Base-by-base conservation (phyloP, 2,329 filamentous ascomycete species). In the Rutstroemia sp. region DNA sequence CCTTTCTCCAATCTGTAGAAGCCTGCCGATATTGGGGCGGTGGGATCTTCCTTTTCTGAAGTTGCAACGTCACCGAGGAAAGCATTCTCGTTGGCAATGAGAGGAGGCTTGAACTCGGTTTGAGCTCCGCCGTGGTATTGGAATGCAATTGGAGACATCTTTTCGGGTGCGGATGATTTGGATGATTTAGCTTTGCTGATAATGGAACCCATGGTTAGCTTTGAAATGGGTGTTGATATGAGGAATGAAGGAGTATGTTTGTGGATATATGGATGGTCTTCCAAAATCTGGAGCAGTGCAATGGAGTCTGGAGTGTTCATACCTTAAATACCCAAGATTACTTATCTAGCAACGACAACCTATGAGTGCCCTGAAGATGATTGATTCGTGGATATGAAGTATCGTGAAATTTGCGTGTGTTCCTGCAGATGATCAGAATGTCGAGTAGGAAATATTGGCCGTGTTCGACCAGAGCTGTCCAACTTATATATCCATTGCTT, bases 1-100 rank as follows among this genome's bases (percentile, higher is more conserved):
- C 82, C 82, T 60, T 82, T 81, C 63, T 84, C 81, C 6, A 84
- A 73, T 9, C 81, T 74, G 70, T 84, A 86, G 69, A 86, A 80
- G 27, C 82, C 82, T 8, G 73, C 73, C 1, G 76, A 77, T 61
- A 85, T 79, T 49, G 82, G 81, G 55, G 76, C 76, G 12, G 76
- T 74, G 37, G 77, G 66, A 65, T 81, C 75, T 39, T 59, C 74
- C 64, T 82, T 75, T 44, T 59, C 74, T 51, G 76, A 81, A 38
- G 62, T 64, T 9, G 65, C 59, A 23, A 85, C 70, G 63, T 85
- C 82, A 38, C 80, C 81, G 14, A 85, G 73, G 67, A 73, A 85
- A 17, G 81, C 81, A 64, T 85, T 85, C 58, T 83, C 78, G 66
- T 84, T 83, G 48, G 80, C 81, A 62, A 85, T 82, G 54, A 84